A percentile compares a stretch with the other conserved stretches of the same genome.
Conservation (phyloP, 2,329 filamentous ascomycete genomes). For the Geosmithia morbida region DNA sequence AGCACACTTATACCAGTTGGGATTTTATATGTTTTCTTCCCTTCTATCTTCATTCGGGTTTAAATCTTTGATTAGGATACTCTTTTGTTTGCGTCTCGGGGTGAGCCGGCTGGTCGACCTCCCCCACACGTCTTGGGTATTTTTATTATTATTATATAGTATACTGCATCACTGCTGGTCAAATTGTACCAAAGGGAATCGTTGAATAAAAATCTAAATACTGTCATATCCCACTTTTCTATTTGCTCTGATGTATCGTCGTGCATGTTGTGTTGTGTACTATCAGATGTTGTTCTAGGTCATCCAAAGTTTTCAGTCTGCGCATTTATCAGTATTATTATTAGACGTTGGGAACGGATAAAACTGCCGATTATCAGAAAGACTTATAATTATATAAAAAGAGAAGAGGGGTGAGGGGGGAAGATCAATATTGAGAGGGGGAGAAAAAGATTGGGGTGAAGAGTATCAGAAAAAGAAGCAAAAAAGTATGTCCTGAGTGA, state of each 20-base stretch:
- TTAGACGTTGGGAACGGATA: too few species aligned
- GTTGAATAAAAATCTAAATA: background rate
- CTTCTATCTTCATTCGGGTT: background rate
- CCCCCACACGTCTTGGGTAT: too few species aligned
- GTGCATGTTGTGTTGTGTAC: too few species aligned
- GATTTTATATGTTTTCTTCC: background rate
- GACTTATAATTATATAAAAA: too few species aligned
- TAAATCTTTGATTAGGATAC: background rate
- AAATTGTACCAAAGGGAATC: background rate
- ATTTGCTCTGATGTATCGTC: too few species aligned
- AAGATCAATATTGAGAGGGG: background rate
- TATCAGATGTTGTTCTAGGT: too few species aligned
- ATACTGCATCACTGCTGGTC: background rate
- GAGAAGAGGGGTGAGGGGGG: background rate
- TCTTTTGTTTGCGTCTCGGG: background rate
- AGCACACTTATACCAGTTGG: background rate
- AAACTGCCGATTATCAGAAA: too few species aligned
- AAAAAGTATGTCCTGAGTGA: slow-evolving; percentile 23
- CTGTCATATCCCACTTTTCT: too few species aligned
- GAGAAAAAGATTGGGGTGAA: background rate
- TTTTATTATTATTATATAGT: background rate
- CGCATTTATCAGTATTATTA: too few species aligned
- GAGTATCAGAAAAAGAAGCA: background rate
- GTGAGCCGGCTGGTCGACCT: background rate
- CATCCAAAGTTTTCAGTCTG: too few species aligned